Evolutionary conservation across 2,329 filamentous ascomycete species (phyloP).

Genomic region (Pestalotiopsis sp.): DNA sequence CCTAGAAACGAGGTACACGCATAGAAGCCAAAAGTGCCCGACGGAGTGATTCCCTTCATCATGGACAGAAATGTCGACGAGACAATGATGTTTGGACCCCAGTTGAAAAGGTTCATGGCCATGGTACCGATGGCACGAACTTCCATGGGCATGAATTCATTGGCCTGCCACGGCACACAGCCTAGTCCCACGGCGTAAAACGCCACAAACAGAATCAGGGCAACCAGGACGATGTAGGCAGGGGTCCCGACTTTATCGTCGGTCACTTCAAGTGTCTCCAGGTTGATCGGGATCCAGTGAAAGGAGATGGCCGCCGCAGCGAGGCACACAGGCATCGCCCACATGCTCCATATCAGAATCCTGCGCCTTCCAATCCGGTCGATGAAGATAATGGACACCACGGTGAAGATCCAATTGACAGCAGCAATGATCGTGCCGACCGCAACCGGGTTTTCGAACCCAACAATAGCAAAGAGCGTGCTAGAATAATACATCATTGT

Average conservation of each 20-base stretch:
- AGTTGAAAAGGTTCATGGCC: slow-evolving; percentile 43
- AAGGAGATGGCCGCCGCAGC: slow-evolving; percentile 44
- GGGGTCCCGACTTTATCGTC: slow-evolving; percentile 33
- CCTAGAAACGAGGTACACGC: slow-evolving; percentile 48
- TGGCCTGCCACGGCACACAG: slow-evolving; percentile 45
- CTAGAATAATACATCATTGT: slow-evolving; percentile 25
- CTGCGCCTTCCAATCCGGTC: slow-evolving; percentile 44
- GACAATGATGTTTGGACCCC: slow-evolving; percentile 48
- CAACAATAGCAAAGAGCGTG: slow-evolving; percentile 37
- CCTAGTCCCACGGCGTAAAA: slow-evolving; percentile 47
- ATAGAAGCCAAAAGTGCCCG: slow-evolving; percentile 52
- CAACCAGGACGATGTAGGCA: slow-evolving; percentile 39
- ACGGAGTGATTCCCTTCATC: slow-evolving; percentile 47
- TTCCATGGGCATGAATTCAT: slow-evolving; percentile 46
- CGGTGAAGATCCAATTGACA: slow-evolving; percentile 48
- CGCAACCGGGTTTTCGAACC: slow-evolving; percentile 46
- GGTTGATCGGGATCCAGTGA: slow-evolving; percentile 43
- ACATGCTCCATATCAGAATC: slow-evolving; percentile 41
- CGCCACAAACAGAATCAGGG: slow-evolving; percentile 42
- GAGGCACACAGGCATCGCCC: slow-evolving; percentile 41
- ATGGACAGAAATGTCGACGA: slow-evolving; percentile 48
- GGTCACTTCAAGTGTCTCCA: slow-evolving; percentile 37
- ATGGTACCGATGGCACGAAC: slow-evolving; percentile 46
- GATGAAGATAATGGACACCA: slow-evolving; percentile 44
- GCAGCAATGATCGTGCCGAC: slow-evolving; percentile 43